Conservation (phyloP, 768 basidiomycete genomes). For the Cyathus striatus region DNA sequence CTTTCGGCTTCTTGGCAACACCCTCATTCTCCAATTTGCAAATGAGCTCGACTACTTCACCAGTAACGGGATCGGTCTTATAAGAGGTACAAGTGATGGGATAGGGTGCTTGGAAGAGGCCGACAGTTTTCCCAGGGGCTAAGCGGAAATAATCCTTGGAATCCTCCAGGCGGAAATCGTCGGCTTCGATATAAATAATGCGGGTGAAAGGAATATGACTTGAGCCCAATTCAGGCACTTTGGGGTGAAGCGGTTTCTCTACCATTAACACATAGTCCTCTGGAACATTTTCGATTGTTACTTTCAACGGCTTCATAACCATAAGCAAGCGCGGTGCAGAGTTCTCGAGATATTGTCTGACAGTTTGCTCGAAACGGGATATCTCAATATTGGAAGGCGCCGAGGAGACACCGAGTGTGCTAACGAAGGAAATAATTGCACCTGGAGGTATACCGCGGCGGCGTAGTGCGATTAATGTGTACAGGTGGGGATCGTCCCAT, state of each 20-base stretch:
- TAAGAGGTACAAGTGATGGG: conserved; percentile 93
- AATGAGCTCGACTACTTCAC: conserved; percentile 73
- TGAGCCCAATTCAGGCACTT: conserved; percentile 82
- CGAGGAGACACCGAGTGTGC: conserved; percentile 90
- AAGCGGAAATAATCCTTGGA: conserved; percentile 96
- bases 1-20: conserved; percentile 73
- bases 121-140: conserved; percentile 96
- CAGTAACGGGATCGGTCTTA: conserved; percentile 67
- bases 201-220: conserved; percentile 82
- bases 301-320: conserved; percentile 86
- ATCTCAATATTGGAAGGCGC: conserved; percentile 79
- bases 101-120: conserved; percentile 87
- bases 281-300: conserved; percentile 86
- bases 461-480: conserved; percentile 93
- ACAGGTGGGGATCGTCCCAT: conserved; percentile 97
- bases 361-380: conserved; percentile 82
- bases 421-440: conserved; percentile 90
- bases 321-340: conserved; percentile 85
- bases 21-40: conserved; percentile 74
- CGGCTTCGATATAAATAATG: conserved; percentile 85
- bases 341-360: conserved; percentile 87
- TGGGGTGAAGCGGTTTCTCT: conserved; percentile 92
- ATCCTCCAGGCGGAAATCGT: conserved; percentile 90
- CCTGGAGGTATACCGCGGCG: conserved; percentile 96
- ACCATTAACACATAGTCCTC: conserved; percentile 81